These are phyloP conservation scores for Cryptosporidium felis DNA, from an alignment of 169 alveolate species.

Conservation along the genomic window DNA sequence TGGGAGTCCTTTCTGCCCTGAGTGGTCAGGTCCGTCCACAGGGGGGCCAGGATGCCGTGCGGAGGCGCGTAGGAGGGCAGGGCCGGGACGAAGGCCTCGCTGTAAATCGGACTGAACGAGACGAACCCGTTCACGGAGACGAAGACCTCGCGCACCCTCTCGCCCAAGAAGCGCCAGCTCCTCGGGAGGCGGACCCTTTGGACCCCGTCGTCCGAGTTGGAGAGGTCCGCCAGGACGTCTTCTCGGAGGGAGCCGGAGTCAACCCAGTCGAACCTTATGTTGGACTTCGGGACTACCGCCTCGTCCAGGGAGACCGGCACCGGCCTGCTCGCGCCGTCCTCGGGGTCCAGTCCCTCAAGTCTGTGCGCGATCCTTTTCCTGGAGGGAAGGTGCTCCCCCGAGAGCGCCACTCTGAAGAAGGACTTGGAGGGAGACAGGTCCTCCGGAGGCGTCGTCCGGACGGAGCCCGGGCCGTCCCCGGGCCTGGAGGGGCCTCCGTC, in stretches of 20 bases:
- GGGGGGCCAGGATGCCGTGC: conserved; percentile 60
- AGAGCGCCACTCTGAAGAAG: conserved; percentile 13
- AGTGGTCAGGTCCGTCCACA: conserved; percentile 71
- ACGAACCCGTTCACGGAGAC: conserved; percentile 65
- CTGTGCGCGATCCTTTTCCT: conserved; percentile 45
- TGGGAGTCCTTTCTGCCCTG: background rate
- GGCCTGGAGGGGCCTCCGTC: background rate
- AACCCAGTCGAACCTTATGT: conserved; percentile 29
- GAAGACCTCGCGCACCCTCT: conserved; percentile 19
- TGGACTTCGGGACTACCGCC: background rate
- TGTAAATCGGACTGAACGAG: conserved; percentile 50
- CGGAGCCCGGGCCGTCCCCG: background rate
- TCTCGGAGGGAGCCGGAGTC: background rate
- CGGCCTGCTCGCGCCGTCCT: background rate
- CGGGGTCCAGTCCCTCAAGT: conserved; percentile 19
- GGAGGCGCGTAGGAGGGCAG: conserved; percentile 71
- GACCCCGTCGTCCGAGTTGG: conserved; percentile 62
- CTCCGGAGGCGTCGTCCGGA: background rate
- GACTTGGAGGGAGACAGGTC: conserved; percentile 35
- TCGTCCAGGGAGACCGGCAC: conserved; percentile 15
- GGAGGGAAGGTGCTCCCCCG: conserved; percentile 32
- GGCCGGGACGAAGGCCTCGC: conserved; percentile 67
- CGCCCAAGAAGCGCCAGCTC: conserved; percentile 46
- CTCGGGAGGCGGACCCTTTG: conserved; percentile 29
- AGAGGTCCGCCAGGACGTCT: background rate